Base-by-base conservation (phyloP, 192 early-diverging fungal genomes). In the Coemansia biformis region DNA sequence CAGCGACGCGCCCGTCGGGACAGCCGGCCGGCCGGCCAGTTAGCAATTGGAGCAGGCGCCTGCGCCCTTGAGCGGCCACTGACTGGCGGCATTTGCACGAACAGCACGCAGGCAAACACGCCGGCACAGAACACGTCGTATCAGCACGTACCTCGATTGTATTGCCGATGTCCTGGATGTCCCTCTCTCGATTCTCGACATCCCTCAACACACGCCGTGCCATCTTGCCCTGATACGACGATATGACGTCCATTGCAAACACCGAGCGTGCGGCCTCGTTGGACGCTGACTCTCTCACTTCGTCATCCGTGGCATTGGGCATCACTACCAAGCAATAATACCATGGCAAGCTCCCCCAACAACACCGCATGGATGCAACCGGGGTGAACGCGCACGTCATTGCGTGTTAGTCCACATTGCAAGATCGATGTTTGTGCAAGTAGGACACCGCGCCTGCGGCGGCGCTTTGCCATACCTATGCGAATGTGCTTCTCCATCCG, bases 211-310 rank as follows among this genome's bases (percentile, higher is more conserved):
- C 61, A 8, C 63, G 48, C 22, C 59, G 55, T 10, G 69, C 69
- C 8, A 54, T 49, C 38, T 62, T 65, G 58, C 62, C 65, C 19
- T 53, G 53, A 19, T 61, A 66, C 5, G 69, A 73, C 1, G 69
- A 57, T 63, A 73, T 73, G 6, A 73, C 58, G 38, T 73, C 69
- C 69, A 73, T 73, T 1, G 69, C 69, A 66, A 65, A 73, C 4
- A 66, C 58, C 7, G 69, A 73, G 13, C 69, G 57, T 7, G 57
- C 43, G 0, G 63, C 46, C 46, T 73, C 62, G 38, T 73, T 58
- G 7, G 21, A 43, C 8, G 53, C 69, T 17, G 69, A 62, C 29
- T 65, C 54, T 7, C 37, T 31, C 11, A 73, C 57, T 28, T 73
- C 69, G 15, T 73, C 69, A 33, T 73, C 69, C 2, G 69, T 73